Evolutionary conservation across 768 basidiomycete species (phyloP).

Genomic region (Fistulinella prunicolor): DNA sequence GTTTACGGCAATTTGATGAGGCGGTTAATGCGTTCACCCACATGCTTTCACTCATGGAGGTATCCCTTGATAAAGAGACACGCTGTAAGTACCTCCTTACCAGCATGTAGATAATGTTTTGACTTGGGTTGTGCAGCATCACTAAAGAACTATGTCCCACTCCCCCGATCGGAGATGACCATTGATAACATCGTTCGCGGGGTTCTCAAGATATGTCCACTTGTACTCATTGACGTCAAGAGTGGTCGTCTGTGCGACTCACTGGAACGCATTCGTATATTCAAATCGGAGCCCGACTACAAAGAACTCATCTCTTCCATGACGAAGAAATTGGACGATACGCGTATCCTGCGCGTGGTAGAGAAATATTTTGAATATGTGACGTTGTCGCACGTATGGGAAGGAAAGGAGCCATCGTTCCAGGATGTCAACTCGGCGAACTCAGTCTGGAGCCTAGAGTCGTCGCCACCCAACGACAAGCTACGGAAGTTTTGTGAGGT

Average conservation of each 20-base stretch:
- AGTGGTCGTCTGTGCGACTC: neutral
- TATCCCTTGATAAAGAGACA: neutral
- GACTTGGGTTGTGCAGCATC: neutral
- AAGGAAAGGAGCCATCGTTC: constrained; percentile 7
- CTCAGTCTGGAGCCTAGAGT: constrained; percentile 6
- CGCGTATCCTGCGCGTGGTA: constrained; percentile 1
- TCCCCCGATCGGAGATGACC: neutral
- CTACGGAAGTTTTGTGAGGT: constrained; percentile 7
- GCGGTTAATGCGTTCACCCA: neutral
- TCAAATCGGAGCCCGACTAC: constrained; percentile 1
- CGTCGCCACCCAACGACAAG: constrained; percentile 2
- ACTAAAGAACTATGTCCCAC: neutral
- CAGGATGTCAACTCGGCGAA: constrained; percentile 3
- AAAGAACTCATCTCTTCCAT: constrained; percentile 10
- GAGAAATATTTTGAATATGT: constrained; percentile 9
- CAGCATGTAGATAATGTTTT: accelerated
- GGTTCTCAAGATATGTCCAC: neutral
- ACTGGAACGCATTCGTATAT: neutral
- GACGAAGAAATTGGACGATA: constrained; percentile 1
- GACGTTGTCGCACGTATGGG: constrained; percentile 14
- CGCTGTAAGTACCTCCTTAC: neutral
- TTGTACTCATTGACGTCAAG: neutral
- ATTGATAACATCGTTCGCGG: neutral
- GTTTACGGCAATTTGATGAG: neutral
- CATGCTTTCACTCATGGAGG: constrained; percentile 1